Conservation (phyloP, 108 stramenopile genomes). For the Nitzschia sp. region DNA sequence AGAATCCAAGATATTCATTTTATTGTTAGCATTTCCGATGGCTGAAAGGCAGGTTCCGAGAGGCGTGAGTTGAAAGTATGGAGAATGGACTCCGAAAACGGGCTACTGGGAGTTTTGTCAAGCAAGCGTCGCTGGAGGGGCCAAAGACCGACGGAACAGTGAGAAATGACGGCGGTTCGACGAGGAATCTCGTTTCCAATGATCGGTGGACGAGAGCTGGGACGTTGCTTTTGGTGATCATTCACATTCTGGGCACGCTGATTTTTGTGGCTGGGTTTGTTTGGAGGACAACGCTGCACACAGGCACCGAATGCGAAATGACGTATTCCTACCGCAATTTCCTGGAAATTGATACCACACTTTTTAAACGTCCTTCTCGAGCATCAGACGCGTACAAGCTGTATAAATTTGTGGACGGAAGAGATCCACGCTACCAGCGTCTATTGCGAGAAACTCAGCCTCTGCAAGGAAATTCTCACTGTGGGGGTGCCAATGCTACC, state of each 20-base stretch:
- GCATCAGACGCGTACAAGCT: conserved; percentile 47
- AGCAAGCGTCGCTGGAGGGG: too few relatives aligned
- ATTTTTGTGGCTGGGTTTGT: conserved; percentile 29
- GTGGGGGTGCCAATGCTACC: conserved; percentile 21
- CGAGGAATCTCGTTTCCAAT: too few relatives aligned
- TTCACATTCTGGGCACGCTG: conserved; percentile 17
- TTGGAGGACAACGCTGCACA: conserved; percentile 43
- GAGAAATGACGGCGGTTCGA: too few relatives aligned
- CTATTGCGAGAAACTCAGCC: conserved; percentile 22
- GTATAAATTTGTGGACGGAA: conserved; percentile 70
- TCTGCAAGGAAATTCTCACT: neutral
- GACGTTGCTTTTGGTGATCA: neutral
- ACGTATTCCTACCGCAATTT: conserved; percentile 54
- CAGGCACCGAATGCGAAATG: conserved; percentile 75
- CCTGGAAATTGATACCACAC: conserved; percentile 17
- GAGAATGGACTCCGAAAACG: neutral
- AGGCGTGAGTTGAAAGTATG: neutral
- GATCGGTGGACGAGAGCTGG: neutral
- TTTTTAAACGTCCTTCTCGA: conserved; percentile 9
- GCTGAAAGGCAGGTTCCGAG: too few relatives aligned
- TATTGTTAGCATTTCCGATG: too few relatives aligned
- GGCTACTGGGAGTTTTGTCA: too few relatives aligned
- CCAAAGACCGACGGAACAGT: too few relatives aligned
- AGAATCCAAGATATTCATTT: too few relatives aligned
- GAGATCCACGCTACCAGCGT: conserved; percentile 59